These are phyloP conservation scores for Colletotrichum paranaense DNA, from an alignment of 2,329 filamentous ascomycete species.

Conservation along the genomic window DNA sequence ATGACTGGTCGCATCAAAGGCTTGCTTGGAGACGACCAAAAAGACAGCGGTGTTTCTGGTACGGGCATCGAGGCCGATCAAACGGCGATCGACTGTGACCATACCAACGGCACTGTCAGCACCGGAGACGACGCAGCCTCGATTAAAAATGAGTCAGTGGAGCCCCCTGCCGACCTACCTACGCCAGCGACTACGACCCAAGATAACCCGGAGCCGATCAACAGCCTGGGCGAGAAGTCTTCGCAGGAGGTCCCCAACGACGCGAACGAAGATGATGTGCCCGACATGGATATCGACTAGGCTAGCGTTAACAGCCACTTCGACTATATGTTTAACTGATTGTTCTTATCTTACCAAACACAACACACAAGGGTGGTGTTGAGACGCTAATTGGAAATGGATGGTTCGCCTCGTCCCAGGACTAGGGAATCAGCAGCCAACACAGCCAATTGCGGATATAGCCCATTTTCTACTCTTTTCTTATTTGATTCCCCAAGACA, in stretches of 20 bases:
- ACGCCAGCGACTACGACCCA: constrained; percentile 37
- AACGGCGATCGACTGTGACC: constrained; percentile 25
- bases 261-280: constrained; percentile 45
- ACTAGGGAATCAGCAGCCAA: neutral
- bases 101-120: constrained; percentile 12
- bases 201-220: constrained; percentile 43
- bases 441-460: neutral
- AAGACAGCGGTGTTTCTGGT: neutral
- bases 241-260: constrained; percentile 31
- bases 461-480: neutral
- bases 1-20: constrained; percentile 55
- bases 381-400: neutral
- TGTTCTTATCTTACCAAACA: too few relatives aligned
- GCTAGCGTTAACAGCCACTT: neutral
- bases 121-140: constrained; percentile 8
- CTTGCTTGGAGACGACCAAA: constrained; percentile 45
- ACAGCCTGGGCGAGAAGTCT: constrained; percentile 36
- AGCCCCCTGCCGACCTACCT: constrained; percentile 32
- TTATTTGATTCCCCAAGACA: constrained; percentile 6
- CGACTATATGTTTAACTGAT: neutral
- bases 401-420: neutral
- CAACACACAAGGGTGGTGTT: neutral
- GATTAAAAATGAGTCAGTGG: constrained; percentile 30
- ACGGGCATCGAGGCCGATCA: neutral
- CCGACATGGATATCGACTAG: constrained; percentile 54